phyloP scores from a whole-genome alignment of 192 early-diverging fungal genomes.

The Linnemannia exigua region DNA sequence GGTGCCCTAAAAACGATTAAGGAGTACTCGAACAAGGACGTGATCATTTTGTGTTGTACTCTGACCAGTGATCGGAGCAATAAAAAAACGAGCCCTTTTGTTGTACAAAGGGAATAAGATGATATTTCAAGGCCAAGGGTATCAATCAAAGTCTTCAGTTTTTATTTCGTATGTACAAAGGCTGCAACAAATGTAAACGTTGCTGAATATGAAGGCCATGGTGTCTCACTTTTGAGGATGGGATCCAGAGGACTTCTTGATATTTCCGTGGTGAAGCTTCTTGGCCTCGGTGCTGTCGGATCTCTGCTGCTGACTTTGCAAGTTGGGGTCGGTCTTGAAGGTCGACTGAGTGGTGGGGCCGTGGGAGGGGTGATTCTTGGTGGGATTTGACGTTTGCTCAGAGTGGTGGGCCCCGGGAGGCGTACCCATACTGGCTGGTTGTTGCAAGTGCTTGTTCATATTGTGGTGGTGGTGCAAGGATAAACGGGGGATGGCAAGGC shows the following conservation, averaged over 20 bases:
- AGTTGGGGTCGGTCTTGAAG: slow-evolving; percentile 26
- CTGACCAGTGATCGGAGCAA: not conserved
- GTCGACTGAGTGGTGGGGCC: slow-evolving; percentile 26
- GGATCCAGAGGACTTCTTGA: slow-evolving; percentile 17
- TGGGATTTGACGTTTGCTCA: slow-evolving; percentile 9
- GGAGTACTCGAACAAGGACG: too few relatives aligned
- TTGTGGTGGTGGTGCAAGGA: slow-evolving; percentile 7
- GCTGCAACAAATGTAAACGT: not conserved
- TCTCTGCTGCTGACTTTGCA: slow-evolving; percentile 15
- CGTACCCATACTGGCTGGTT: slow-evolving; percentile 20
- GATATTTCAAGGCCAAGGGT: not conserved
- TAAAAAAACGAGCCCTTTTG: not conserved
- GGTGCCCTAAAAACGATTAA: too few relatives aligned
- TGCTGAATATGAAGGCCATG: not conserved
- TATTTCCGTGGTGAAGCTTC: slow-evolving; percentile 2
- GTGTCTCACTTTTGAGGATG: slow-evolving; percentile 15
- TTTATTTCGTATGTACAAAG: slow-evolving; percentile 6
- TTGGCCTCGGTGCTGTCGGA: slow-evolving; percentile 16
- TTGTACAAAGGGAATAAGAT: not conserved
- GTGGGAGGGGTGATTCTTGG: slow-evolving; percentile 1
- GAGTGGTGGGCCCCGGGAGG: not conserved
- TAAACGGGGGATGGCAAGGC: not conserved
- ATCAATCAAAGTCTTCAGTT: not conserved
- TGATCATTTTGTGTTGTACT: too few relatives aligned
- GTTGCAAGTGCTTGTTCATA: slow-evolving; percentile 26